Evolutionary conservation across 768 basidiomycete genomes (phyloP), one percentile per base, ranked within the genome.

Genomic region (Fomitopsis serialis): DNA sequence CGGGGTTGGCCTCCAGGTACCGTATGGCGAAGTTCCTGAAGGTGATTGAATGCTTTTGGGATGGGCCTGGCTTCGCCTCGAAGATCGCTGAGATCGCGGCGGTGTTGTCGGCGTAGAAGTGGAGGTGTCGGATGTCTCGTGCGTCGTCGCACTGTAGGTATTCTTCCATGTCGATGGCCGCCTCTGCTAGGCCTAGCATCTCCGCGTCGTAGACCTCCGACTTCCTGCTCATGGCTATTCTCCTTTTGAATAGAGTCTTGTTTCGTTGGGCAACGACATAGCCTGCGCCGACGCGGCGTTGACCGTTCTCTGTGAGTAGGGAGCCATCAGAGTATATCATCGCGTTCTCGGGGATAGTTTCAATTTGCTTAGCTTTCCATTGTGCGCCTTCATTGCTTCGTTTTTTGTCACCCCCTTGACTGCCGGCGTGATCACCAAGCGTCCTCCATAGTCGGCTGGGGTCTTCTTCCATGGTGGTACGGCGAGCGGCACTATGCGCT

Each of bases 301-400:
- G 7, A 15, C 27, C 45, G 2, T 53, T 43, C 7, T 29, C 27
- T 13, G 42, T 40, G 13, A 49, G 22, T 43, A 23, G 29, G 9
- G 59, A 61, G 17, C 59, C 59, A 42, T 61, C 59, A 10, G 59
- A 24, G 42, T 60, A 61, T 27, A 49, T 29, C 3, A 43, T 13
- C 11, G 45, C 23, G 27, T 7, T 15, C 43, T 45, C 10, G 12
- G 3, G 12, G 21, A 23, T 4, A 4, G 46, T 25, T 22, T 32
- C 27, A 4, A 27, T 13, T 13, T 34, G 21, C 15, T 32, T 15
- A 5, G 8, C 8, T 42, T 29, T 25, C 19, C 19, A 5, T 52
- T 52, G 37, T 52, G 51, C 5, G 8, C 27, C 32, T 45, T 52
- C 5, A 24, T 24, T 8, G 35, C 51, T 45, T 52, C 43, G 8